These are phyloP conservation scores for Leishmania amazonensis DNA, from an alignment of 208 protist species.

Conservation along the genomic window DNA sequence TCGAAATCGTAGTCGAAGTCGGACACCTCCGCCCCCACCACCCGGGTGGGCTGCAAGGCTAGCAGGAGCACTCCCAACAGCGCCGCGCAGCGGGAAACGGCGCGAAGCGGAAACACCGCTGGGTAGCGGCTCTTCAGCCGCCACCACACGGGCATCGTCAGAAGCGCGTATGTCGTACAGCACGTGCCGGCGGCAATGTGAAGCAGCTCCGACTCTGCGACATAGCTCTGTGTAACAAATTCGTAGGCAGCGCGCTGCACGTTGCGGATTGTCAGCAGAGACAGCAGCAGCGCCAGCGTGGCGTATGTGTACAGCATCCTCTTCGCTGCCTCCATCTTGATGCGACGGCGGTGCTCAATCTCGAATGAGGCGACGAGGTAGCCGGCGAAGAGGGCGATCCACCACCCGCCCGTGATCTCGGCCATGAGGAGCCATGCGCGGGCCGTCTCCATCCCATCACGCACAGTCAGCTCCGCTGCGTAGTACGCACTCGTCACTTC, in stretches of 20 bases:
- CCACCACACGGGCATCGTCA: conserved; percentile 63
- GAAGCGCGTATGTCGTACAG: conserved; percentile 51
- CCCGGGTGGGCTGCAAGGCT: conserved; percentile 45
- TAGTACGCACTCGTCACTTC: conserved; percentile 81
- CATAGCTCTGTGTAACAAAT: conserved; percentile 78
- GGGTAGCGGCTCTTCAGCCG: conserved; percentile 44
- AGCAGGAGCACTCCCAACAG: conserved; percentile 53
- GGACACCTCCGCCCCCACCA: conserved; percentile 28
- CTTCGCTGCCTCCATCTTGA: conserved; percentile 35
- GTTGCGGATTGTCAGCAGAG: conserved; percentile 67
- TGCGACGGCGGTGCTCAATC: conserved; percentile 43
- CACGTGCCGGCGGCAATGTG: conserved; percentile 63
- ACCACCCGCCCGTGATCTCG: conserved; percentile 60
- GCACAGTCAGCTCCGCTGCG: conserved; percentile 34
- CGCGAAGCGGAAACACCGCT: conserved; percentile 19
- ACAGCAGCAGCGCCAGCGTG: conserved; percentile 32
- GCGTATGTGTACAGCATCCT: conserved; percentile 41
- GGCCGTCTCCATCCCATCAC: conserved; percentile 10
- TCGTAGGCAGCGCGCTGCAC: conserved; percentile 84
- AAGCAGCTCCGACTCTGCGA: conserved; percentile 48
- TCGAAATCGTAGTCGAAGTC: conserved; percentile 49
- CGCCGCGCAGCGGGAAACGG: conserved; percentile 25
- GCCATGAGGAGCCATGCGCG: conserved; percentile 13
- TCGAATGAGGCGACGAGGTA: conserved; percentile 64
- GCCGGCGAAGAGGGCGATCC: conserved; percentile 47